phyloP scores from a whole-genome alignment of 176 grass and related monocot species.

The Lolium multiflorum region DNA sequence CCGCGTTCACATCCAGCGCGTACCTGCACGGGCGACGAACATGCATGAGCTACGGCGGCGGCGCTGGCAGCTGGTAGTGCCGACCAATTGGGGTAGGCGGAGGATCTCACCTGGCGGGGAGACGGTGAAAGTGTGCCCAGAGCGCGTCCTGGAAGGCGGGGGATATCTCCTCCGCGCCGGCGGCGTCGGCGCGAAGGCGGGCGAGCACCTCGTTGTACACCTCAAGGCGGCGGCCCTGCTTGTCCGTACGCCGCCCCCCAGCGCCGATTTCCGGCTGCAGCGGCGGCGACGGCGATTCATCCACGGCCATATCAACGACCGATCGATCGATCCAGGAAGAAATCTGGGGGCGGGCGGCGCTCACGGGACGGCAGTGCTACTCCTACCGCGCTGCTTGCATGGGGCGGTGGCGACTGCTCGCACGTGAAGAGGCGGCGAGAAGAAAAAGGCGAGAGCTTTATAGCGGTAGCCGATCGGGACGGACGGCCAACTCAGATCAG shows the following conservation, averaged over 20 bases:
- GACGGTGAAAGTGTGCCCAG: conserved; percentile 88
- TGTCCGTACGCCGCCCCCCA: conserved; percentile 18
- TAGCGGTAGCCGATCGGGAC: too few species aligned
- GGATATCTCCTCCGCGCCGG: conserved; percentile 36
- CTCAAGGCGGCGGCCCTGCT: conserved; percentile 61
- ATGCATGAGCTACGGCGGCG: background rate
- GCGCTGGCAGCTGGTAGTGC: too few species aligned
- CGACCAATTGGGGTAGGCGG: background rate
- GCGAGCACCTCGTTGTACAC: conserved; percentile 72
- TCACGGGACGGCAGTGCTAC: conserved; percentile 38
- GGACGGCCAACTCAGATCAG: background rate
- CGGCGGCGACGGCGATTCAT: conserved; percentile 20
- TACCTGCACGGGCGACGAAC: conserved; percentile 41
- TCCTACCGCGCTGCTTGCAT: background rate
- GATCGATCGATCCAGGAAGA: conserved; percentile 25
- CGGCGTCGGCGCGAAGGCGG: conserved; percentile 32
- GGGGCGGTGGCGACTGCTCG: conserved; percentile 27
- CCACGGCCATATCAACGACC: conserved; percentile 34
- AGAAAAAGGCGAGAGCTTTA: conserved; percentile 9
- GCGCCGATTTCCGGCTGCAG: conserved; percentile 38
- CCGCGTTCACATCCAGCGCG: conserved; percentile 72
- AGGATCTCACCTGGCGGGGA: conserved; percentile 62
- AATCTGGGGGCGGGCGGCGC: background rate
- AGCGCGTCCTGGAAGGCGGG: conserved; percentile 65
- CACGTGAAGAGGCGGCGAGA: conserved; percentile 61